A percentile compares a stretch with the other conserved stretches of the same genome.
Evolutionary conservation across 2,329 filamentous ascomycete genomes (phyloP).

Genomic region (Chaetomiaceae sp.): DNA sequence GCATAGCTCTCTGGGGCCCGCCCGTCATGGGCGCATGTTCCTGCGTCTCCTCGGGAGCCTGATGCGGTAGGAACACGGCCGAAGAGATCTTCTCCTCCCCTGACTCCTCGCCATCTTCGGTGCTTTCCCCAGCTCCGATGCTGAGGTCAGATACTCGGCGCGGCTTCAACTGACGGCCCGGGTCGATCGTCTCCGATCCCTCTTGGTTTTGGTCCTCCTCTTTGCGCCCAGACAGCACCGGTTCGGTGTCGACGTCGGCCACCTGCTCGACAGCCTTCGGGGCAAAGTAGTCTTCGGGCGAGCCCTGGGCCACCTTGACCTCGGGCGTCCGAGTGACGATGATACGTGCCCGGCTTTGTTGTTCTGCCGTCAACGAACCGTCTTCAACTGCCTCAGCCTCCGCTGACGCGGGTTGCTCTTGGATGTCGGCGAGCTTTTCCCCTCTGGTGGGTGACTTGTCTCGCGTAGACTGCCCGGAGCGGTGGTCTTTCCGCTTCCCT

Average conservation of each 20-base stretch:
- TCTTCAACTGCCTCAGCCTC: slow-evolving; percentile 6
- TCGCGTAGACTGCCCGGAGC: slow-evolving; percentile 29
- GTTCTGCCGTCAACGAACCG: neutral
- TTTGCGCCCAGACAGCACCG: slow-evolving; percentile 3
- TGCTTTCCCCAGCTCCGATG: slow-evolving; percentile 35
- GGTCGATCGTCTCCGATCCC: slow-evolving; percentile 8
- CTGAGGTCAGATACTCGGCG: slow-evolving; percentile 38
- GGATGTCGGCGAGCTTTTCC: slow-evolving; percentile 28
- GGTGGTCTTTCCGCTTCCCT: slow-evolving; percentile 47
- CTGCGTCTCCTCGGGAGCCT: slow-evolving; percentile 44
- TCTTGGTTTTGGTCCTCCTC: neutral
- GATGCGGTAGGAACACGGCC: slow-evolving; percentile 75
- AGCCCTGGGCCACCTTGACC: slow-evolving; percentile 9
- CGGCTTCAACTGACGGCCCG: slow-evolving; percentile 17
- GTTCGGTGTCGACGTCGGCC: slow-evolving; percentile 7
- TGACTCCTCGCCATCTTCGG: slow-evolving; percentile 55
- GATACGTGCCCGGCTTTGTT: slow-evolving; percentile 6
- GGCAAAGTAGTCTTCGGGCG: slow-evolving; percentile 23
- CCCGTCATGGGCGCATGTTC: slow-evolving; percentile 23
- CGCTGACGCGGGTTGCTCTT: slow-evolving; percentile 16
- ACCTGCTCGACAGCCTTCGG: slow-evolving; percentile 7
- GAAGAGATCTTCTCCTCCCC: slow-evolving; percentile 85
- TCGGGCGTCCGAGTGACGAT: slow-evolving; percentile 18
- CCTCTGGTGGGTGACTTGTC: slow-evolving; percentile 39
- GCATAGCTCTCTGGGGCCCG: slow-evolving; percentile 16